Evolutionary conservation across 257 asterid species (phyloP).

Genomic region (Nicotiana otophora): DNA sequence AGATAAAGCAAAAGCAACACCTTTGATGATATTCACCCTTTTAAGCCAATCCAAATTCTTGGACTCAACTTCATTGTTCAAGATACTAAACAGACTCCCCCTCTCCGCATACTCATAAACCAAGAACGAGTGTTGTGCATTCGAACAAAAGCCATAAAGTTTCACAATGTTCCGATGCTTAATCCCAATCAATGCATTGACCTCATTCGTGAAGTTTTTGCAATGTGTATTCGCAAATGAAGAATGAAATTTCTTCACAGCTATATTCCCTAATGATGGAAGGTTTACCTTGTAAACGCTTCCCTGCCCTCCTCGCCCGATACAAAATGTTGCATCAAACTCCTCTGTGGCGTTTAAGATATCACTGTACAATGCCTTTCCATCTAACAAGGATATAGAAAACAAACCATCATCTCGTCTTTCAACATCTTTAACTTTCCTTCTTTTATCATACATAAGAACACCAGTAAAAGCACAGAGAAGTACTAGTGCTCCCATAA

Average conservation of each 20-base stretch:
- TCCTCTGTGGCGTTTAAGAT: not conserved
- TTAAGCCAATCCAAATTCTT: not conserved
- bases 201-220: not conserved
- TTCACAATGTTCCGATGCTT: slow-evolving; percentile 4
- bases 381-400: not conserved
- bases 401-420: not conserved
- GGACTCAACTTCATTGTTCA: not conserved
- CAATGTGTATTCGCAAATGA: not conserved
- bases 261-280: not conserved
- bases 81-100: not conserved
- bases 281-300: not conserved
- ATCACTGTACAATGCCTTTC: not conserved
- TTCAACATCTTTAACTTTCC: not conserved
- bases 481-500: not conserved
- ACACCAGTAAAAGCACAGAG: not conserved
- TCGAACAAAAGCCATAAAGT: not conserved
- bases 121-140: slow-evolving; percentile 5
- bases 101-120: slow-evolving; percentile 1
- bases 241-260: not conserved
- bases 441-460: not conserved
- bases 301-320: not conserved
- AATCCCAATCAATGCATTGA: not conserved
- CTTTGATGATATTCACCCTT: not conserved
- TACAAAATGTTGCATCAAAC: not conserved
- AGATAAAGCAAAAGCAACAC: not conserved